A percentile compares a stretch with the other conserved stretches of the same genome.
Conservation (phyloP, 257 asterid species). For the Solanum dulcamara region DNA sequence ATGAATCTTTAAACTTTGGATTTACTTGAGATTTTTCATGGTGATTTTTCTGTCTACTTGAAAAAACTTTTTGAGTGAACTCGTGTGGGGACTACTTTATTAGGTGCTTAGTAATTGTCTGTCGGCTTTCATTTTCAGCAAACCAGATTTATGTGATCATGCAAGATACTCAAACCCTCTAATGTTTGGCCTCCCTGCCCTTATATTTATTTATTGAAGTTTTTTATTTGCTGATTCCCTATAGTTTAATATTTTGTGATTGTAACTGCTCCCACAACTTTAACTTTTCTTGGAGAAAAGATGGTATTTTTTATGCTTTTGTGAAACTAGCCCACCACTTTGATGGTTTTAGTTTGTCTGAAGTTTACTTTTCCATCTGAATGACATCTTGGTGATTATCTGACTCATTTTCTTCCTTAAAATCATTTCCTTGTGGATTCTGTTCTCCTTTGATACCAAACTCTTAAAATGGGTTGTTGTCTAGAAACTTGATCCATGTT, state of each 20-base stretch:
- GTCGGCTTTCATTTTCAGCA: conserved; percentile 36
- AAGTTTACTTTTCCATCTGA: conserved; percentile 5
- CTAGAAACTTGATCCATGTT: not conserved
- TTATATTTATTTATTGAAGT: conserved; percentile 12
- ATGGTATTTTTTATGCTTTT: conserved; percentile 15
- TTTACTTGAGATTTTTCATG: not conserved
- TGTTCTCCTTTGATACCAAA: not conserved
- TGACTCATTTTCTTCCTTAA: not conserved
- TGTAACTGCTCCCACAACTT: conserved; percentile 41
- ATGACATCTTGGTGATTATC: not conserved
- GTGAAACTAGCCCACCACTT: conserved; percentile 31
- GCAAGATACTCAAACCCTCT: conserved; percentile 49
- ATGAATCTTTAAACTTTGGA: conserved; percentile 6
- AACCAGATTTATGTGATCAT: conserved; percentile 42
- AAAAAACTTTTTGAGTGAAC: conserved; percentile 14
- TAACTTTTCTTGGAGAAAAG: conserved; percentile 14
- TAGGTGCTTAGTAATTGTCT: conserved; percentile 30
- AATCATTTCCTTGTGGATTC: not conserved
- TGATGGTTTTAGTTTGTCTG: not conserved
- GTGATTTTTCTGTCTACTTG: conserved; percentile 8
- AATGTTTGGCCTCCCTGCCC: conserved; percentile 13
- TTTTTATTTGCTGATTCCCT: conserved; percentile 7
- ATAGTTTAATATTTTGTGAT: conserved; percentile 22
- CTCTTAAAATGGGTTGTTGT: not conserved
- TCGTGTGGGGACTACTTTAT: conserved; percentile 28